Base-by-base conservation (phyloP, 1,284 basidiomycete species). In the Microbotryomycetes sp. region DNA sequence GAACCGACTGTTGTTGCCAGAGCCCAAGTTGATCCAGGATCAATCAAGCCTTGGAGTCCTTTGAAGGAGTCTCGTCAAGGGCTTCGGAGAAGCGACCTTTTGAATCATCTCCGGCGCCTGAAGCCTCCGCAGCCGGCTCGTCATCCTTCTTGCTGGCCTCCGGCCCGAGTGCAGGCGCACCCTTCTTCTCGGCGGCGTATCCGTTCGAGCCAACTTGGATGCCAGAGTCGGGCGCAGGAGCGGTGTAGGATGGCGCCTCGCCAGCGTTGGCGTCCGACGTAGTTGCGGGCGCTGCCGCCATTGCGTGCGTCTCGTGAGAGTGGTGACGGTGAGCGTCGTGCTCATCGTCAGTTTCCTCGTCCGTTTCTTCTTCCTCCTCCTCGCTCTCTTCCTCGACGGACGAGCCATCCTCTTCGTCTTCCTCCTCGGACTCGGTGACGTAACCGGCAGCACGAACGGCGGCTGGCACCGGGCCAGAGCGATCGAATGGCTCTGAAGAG, bases 401-500 rank as follows among this genome's bases (percentile, higher is more conserved):
- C 41, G 83, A 85, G 9, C 84, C 86, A 56, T 84, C 86, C 21
- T 82, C 84, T 49, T 83, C 83, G 23, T 85, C 83, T 16, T 81
- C 82, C 54, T 83, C 75, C 2, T 85, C 86, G 48, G 87, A 85
- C 2, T 87, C 86, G 18, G 67, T 71, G 80, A 80, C 77, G 76
- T 91, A 96, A 35, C 93, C 93, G 1, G 84, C 91, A 24, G 85
- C 82, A 60, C 92, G 81, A 30, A 98, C 94, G 53, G 92, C 93
- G 26, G 91, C 91, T 48, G 88, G 88, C 21, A 98, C 89, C 11
- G 91, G 91, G 4, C 96, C 94, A 54, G 85, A 86, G 57, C 94
- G 81, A 78, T 97, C 91, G 80, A 97, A 89, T 74, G 86, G 83
- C 79, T 97, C 94, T 66, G 87, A 89, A 54, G 92, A 91, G 58